A percentile compares a stretch with the other conserved stretches of the same genome.
Conservation (phyloP, 352 stramenopile species). For the Globisporangium ultimum region DNA sequence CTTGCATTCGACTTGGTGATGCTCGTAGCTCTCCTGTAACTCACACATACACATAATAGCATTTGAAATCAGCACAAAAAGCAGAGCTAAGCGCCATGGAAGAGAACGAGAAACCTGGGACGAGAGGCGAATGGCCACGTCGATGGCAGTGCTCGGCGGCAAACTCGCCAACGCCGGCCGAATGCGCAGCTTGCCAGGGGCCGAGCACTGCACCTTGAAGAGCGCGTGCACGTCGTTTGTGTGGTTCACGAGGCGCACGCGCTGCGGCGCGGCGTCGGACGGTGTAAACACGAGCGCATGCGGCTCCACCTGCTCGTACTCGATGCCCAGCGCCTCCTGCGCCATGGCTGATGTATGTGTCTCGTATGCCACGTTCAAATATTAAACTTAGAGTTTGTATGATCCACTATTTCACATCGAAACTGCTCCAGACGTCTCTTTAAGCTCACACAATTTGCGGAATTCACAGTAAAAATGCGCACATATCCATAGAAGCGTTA, state of each 20-base stretch:
- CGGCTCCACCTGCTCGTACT: slow-evolving; percentile 10
- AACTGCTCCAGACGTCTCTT: no score
- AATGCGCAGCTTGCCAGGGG: slow-evolving; percentile 33
- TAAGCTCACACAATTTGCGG: no score
- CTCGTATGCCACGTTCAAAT: no score
- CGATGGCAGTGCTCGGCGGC: background rate
- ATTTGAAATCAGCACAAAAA: background rate
- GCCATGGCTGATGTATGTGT: background rate
- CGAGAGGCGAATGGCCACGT: slow-evolving; percentile 27
- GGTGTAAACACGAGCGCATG: slow-evolving; percentile 13
- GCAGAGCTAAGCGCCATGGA: background rate
- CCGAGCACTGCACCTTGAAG: slow-evolving; percentile 49
- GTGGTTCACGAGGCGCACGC: slow-evolving; percentile 12
- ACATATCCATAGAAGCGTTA: no score
- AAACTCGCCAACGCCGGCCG: slow-evolving; percentile 22
- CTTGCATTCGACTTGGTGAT: slow-evolving; percentile 20
- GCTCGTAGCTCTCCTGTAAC: no score
- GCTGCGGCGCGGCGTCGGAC: slow-evolving; percentile 10
- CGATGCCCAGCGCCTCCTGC: slow-evolving; percentile 1
- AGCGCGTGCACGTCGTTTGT: slow-evolving; percentile 15
- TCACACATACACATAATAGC: no score
- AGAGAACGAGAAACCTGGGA: slow-evolving; percentile 17
- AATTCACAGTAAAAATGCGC: no score
- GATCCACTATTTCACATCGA: no score
- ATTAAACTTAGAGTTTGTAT: no score